Evolutionary conservation across 768 basidiomycete species (phyloP).

Genomic region (Podaxis sp.): DNA sequence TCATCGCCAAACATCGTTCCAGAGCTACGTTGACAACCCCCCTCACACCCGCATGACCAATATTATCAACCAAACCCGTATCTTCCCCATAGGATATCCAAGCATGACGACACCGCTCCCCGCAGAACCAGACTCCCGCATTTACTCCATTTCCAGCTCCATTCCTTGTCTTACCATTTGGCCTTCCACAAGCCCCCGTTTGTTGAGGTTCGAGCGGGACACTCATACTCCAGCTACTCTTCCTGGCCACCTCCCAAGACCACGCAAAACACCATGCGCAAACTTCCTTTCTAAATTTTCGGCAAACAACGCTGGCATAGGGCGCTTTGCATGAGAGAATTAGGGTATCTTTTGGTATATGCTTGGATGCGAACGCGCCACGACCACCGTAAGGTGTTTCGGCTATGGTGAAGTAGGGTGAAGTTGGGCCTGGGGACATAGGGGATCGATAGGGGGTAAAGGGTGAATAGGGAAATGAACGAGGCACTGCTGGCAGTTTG

Average conservation of each 20-base stretch:
- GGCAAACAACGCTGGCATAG: conserved; percentile 54
- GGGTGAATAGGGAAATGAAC: neutral
- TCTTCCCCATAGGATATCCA: conserved; percentile 34
- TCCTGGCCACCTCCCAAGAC: conserved; percentile 38
- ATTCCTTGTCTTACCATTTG: neutral
- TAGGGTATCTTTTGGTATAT: conserved; percentile 38
- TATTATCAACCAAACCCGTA: neutral
- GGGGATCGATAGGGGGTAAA: neutral
- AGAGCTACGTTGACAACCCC: conserved; percentile 29
- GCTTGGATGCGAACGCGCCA: conserved; percentile 42
- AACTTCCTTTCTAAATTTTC: conserved; percentile 62
- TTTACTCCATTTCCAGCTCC: conserved; percentile 17
- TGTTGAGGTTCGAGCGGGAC: conserved; percentile 10
- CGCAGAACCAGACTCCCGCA: conserved; percentile 56
- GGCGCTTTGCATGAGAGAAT: conserved; percentile 43
- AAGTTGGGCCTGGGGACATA: neutral
- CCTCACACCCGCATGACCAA: conserved; percentile 25
- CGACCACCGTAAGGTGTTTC: conserved; percentile 47
- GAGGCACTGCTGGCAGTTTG: neutral
- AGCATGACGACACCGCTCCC: conserved; percentile 35
- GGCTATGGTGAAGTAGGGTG: conserved; percentile 19
- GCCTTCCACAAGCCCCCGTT: neutral
- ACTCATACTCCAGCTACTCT: conserved; percentile 38
- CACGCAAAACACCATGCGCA: conserved; percentile 65
- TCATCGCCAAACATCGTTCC: conserved; percentile 21